These are phyloP conservation scores for Eucalyptus victrix DNA, from an alignment of 345 rosid genomes.

Conservation along the genomic window DNA sequence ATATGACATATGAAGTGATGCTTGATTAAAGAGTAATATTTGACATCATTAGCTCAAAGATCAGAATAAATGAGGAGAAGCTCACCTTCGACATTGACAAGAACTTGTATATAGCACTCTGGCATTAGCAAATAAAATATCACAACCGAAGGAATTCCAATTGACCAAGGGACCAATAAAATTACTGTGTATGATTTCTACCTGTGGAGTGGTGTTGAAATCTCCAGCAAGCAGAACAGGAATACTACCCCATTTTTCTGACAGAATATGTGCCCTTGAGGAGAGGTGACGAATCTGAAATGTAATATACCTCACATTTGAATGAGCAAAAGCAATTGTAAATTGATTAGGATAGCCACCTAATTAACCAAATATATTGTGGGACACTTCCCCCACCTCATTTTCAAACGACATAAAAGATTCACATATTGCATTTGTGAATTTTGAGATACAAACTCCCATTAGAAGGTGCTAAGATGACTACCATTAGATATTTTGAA, in stretches of 20 bases:
- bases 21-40: neutral
- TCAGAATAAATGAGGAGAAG: neutral
- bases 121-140: slow-evolving; percentile 1
- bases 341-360: neutral
- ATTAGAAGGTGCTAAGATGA: neutral
- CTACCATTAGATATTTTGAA: neutral
- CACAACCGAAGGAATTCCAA: neutral
- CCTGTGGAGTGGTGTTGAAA: slow-evolving; percentile 69
- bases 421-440: neutral
- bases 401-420: neutral
- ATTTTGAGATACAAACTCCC: neutral
- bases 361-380: neutral
- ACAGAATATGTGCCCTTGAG: slow-evolving; percentile 52
- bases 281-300: slow-evolving; percentile 45
- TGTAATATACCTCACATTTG: neutral
- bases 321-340: neutral
- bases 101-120: slow-evolving; percentile 81
- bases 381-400: neutral
- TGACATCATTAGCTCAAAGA: neutral
- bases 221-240: slow-evolving; percentile 51
- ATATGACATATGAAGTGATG: neutral
- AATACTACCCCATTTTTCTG: slow-evolving; percentile 62
- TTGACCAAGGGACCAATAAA: neutral
- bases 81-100: slow-evolving; percentile 59
- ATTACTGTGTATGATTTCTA: neutral